These are phyloP conservation scores for Psilocybe tampanensis DNA, from an alignment of 768 basidiomycete genomes.

Conservation along the genomic window DNA sequence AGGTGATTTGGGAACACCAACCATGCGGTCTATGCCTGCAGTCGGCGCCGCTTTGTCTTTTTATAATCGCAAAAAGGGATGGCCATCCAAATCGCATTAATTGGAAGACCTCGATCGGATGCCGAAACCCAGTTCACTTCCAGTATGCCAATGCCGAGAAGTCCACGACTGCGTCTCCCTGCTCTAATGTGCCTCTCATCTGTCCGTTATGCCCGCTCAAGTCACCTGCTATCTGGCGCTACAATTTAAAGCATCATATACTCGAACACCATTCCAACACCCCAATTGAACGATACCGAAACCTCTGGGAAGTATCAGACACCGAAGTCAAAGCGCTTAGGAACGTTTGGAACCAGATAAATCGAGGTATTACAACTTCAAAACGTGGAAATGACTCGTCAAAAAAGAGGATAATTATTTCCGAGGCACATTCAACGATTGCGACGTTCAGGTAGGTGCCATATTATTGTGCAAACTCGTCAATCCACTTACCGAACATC, in stretches of 20 bases:
- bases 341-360: not conserved
- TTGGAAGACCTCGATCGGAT: conserved; percentile 12
- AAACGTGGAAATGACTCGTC: not conserved
- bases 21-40: conserved; percentile 30
- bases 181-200: conserved; percentile 24
- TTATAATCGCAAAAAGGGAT: conserved; percentile 21
- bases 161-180: conserved; percentile 18
- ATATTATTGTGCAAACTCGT: not conserved
- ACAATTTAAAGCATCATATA: not conserved
- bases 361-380: not conserved
- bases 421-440: not conserved
- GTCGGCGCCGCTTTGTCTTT: conserved; percentile 17
- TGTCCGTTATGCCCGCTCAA: conserved; percentile 17
- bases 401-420: not conserved
- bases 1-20: conserved; percentile 5
- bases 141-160: conserved; percentile 15
- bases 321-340: not conserved
- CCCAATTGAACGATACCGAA: not conserved
- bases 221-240: conserved; percentile 16
- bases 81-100: conserved; percentile 16
- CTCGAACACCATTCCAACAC: not conserved
- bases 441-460: not conserved
- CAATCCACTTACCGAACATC: not conserved
- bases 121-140: conserved; percentile 14
- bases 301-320: not conserved